phyloP scores from a whole-genome alignment of 2,329 filamentous ascomycete species.

The Colletotrichum endophyticum region DNA sequence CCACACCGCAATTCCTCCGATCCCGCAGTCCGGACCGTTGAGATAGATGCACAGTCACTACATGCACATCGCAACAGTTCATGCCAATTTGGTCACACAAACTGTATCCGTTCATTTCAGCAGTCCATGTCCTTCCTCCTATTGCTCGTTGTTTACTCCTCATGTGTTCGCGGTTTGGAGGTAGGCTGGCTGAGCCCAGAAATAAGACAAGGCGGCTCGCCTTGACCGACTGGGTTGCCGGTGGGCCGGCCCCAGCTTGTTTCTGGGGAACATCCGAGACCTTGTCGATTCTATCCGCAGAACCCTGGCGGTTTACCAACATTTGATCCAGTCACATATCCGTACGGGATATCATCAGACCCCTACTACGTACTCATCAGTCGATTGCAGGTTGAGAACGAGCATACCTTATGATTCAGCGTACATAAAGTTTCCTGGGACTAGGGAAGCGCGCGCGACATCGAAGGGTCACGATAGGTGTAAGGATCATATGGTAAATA shows the following conservation, averaged over 20 bases:
- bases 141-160: neutral
- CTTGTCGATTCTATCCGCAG: neutral
- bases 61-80: neutral
- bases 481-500: neutral
- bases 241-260: neutral
- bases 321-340: neutral
- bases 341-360: neutral
- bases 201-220: neutral
- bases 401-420: neutral
- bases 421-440: neutral
- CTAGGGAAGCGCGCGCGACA: neutral
- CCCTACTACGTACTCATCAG: neutral
- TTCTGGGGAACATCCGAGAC: neutral
- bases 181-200: neutral
- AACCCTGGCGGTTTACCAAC: neutral
- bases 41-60: neutral
- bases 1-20: conserved; percentile 3
- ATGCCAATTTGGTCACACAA: neutral
- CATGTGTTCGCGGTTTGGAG: neutral
- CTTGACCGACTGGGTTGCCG: neutral
- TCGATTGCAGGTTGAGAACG: neutral
- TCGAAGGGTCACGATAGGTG: neutral
- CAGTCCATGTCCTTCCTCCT: neutral
- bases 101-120: neutral
- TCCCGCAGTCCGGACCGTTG: neutral